These are phyloP conservation scores for Pichia inconspicua DNA, from an alignment of 1,139 yeast genomes.

Conservation along the genomic window DNA sequence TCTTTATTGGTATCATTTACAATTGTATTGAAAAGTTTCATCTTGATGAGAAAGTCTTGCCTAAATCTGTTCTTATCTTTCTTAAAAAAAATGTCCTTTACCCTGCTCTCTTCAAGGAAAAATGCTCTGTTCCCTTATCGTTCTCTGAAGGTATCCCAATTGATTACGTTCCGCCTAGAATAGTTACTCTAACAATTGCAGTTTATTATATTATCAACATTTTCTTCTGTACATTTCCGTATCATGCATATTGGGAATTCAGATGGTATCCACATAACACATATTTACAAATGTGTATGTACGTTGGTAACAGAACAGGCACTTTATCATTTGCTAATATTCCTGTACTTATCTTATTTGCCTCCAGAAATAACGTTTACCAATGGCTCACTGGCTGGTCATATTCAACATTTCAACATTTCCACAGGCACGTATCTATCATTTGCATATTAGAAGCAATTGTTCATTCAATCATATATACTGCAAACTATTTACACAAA, in stretches of 20 bases:
- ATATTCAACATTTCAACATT: constrained; percentile 35
- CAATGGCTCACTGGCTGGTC: constrained; percentile 40
- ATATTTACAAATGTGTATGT: constrained; percentile 15
- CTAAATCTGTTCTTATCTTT: constrained; percentile 1
- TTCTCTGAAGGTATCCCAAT: constrained; percentile 3
- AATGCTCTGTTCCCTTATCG: constrained; percentile 6
- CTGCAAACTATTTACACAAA: constrained; percentile 16
- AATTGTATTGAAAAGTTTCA: constrained; percentile 6
- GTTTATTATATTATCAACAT: constrained; percentile 39
- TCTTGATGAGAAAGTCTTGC: constrained; percentile 2
- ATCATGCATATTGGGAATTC: constrained; percentile 1
- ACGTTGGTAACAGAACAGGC: constrained; percentile 37
- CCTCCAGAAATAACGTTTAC: constrained; percentile 38
- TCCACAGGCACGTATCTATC: constrained; percentile 39
- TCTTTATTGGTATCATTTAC: constrained; percentile 4
- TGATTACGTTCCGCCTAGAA: constrained; percentile 45
- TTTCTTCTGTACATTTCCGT: constrained; percentile 9
- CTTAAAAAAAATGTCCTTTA: constrained; percentile 6
- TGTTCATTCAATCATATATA: constrained; percentile 27
- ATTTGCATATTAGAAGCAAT: constrained; percentile 20
- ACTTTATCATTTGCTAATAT: constrained; percentile 33
- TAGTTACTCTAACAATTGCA: constrained; percentile 43
- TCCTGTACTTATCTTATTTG: constrained; percentile 37
- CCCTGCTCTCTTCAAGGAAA: constrained; percentile 9
- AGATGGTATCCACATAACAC: constrained; percentile 6